Evolutionary conservation across 768 basidiomycete species (phyloP), one percentile per base, ranked within the genome.

Genomic region (Pisolithus microcarpus): DNA sequence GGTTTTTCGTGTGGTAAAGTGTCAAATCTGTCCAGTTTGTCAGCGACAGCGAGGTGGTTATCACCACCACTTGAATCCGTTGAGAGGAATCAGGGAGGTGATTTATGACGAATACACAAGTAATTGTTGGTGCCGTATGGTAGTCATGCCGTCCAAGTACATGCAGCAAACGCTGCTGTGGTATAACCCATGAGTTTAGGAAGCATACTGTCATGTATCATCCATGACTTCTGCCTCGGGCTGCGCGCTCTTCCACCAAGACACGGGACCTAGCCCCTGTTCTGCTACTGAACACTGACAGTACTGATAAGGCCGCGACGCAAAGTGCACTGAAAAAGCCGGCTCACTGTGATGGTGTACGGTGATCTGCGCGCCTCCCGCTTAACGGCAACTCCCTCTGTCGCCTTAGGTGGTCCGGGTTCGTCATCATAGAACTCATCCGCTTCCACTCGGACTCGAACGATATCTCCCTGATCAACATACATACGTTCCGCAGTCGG

Each of bases 341-440:
- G 40, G 19, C 85, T 56, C 57, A 90, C 88, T 11, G 78, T 76
- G 43, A 91, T 74, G 24, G 77, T 81, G 68, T 88, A 91, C 2
- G 86, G 85, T 3, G 85, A 73, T 61, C 70, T 64, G 26, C 70
- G 72, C 5, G 61, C 66, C 54, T 82, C 82, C 39, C 66, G 67
- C 56, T 73, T 72, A 3, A 80, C 72, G 45, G 74, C 72, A 1
- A 87, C 81, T 0, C 87, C 88, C 46, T 89, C 86, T 0, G 75
- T 67, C 40, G 81, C 82, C 60, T 84, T 87, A 1, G 85, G 84
- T 0, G 89, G 88, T 1, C 90, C 89, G 2, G 89, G 89, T 53
- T 91, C 89, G 56, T 88, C 86, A 56, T 92, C 90, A 56, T 79
- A 85, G 56, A 91, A 91, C 58, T 90, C 87, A 58, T 90, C 90